Evolutionary conservation across 768 basidiomycete genomes (phyloP).

Genomic region (Tephrocybe sp.): DNA sequence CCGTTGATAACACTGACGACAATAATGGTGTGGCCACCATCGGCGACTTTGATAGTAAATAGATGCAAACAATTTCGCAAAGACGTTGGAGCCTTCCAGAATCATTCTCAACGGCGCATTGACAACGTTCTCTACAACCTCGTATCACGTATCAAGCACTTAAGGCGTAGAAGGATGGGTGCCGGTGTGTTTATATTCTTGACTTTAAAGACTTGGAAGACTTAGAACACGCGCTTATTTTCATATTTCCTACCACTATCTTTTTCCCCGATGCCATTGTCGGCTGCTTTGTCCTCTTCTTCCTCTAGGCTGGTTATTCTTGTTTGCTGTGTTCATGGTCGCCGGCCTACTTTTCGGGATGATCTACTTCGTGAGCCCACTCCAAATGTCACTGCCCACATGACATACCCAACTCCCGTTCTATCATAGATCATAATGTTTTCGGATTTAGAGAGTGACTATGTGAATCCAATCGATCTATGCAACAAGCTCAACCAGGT

Average conservation of each 20-base stretch:
- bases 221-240: neutral
- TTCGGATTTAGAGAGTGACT: conserved; percentile 98
- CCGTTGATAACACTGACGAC: too few species aligned
- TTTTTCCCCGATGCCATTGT: neutral
- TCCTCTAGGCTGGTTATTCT: conserved; percentile 85
- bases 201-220: neutral
- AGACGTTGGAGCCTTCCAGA: too few species aligned
- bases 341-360: conserved; percentile 95
- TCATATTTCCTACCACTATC: neutral
- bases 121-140: neutral
- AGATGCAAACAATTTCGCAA: neutral
- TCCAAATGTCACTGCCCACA: neutral
- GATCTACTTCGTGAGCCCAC: conserved; percentile 91
- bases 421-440: conserved; percentile 99
- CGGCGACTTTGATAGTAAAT: neutral
- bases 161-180: conserved; percentile 4
- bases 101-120: neutral
- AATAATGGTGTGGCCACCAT: too few species aligned
- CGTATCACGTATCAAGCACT: neutral
- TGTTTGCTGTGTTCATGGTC: conserved; percentile 93
- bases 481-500: conserved; percentile 99
- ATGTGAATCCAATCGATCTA: conserved; percentile 99
- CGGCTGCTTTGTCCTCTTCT: neutral
- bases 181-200: conserved; percentile 1
- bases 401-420: conserved; percentile 4